phyloP scores from a whole-genome alignment of 805 yeast species.

The Citeromyces matritensis region DNA sequence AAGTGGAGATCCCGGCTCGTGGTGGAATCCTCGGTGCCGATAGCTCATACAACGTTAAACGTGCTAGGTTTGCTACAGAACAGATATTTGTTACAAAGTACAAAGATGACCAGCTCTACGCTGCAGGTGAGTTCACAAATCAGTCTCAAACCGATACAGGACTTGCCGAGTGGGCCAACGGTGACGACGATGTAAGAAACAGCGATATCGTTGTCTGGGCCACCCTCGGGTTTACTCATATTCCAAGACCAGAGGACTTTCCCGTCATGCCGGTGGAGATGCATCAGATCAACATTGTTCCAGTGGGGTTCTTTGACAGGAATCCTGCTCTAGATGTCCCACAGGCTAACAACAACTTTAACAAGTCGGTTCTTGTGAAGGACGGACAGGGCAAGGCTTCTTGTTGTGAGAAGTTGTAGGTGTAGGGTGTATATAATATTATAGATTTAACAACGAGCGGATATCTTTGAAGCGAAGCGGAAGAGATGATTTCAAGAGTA shows the following conservation, averaged over 20 bases:
- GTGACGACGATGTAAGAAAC: slow-evolving; percentile 53
- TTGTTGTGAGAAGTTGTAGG: slow-evolving; percentile 18
- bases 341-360: slow-evolving; percentile 49
- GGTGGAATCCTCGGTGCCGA: slow-evolving; percentile 60
- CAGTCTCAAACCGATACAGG: slow-evolving; percentile 65
- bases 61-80: slow-evolving; percentile 65
- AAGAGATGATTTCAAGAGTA: too few species aligned
- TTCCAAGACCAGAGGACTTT: slow-evolving; percentile 77
- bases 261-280: slow-evolving; percentile 84
- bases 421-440: too few species aligned
- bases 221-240: slow-evolving; percentile 68
- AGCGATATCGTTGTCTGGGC: slow-evolving; percentile 72
- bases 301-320: slow-evolving; percentile 60
- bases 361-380: slow-evolving; percentile 36
- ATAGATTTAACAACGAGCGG: too few species aligned
- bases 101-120: slow-evolving; percentile 54
- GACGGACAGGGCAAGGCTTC: slow-evolving; percentile 12
- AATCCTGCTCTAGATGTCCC: slow-evolving; percentile 75
- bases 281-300: slow-evolving; percentile 50
- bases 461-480: too few species aligned
- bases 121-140: slow-evolving; percentile 81
- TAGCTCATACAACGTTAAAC: slow-evolving; percentile 47
- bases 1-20: slow-evolving; percentile 57
- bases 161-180: slow-evolving; percentile 55
- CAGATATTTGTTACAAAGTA: slow-evolving; percentile 77